A percentile compares a stretch with the other conserved stretches of the same genome.
Conservation (phyloP, 805 yeast genomes). For the Candida maltosa region DNA sequence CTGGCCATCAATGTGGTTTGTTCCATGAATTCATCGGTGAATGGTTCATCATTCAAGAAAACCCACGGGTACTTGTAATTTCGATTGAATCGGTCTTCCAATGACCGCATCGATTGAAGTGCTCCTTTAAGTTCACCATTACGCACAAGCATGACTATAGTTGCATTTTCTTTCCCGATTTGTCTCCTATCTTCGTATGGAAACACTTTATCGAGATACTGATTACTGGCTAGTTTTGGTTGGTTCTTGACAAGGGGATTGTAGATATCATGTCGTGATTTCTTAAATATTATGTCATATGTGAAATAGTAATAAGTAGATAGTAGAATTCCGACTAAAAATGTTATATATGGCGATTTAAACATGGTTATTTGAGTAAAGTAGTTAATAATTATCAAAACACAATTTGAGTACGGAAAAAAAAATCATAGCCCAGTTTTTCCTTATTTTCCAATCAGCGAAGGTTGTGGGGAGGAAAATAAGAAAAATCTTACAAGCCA, state of each 20-base stretch:
- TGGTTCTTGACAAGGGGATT: conserved; percentile 12
- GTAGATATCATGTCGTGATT: neutral
- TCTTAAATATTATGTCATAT: conserved; percentile 1
- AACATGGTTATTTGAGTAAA: conserved; percentile 4
- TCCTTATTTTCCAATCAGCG: no score
- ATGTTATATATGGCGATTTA: neutral
- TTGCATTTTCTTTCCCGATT: conserved; percentile 71
- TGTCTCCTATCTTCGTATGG: conserved; percentile 30
- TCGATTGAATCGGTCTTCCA: conserved; percentile 41
- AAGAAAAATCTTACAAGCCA: no score
- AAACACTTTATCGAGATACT: conserved; percentile 18
- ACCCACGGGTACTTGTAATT: conserved; percentile 43
- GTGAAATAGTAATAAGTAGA: conserved; percentile 8
- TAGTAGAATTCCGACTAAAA: conserved; percentile 2
- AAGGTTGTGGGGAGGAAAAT: no score
- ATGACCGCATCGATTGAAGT: conserved; percentile 41
- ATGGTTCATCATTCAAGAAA: conserved; percentile 42
- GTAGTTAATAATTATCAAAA: no score
- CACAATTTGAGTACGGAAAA: no score
- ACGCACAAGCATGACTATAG: conserved; percentile 82
- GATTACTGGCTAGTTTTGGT: conserved; percentile 27
- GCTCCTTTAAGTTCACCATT: conserved; percentile 79
- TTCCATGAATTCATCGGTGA: conserved; percentile 37
- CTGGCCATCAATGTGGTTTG: conserved; percentile 44
- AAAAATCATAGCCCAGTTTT: no score